Evolutionary conservation across 495 filamentous ascomycete species (phyloP).

Genomic region (Annulohypoxylon bovei): DNA sequence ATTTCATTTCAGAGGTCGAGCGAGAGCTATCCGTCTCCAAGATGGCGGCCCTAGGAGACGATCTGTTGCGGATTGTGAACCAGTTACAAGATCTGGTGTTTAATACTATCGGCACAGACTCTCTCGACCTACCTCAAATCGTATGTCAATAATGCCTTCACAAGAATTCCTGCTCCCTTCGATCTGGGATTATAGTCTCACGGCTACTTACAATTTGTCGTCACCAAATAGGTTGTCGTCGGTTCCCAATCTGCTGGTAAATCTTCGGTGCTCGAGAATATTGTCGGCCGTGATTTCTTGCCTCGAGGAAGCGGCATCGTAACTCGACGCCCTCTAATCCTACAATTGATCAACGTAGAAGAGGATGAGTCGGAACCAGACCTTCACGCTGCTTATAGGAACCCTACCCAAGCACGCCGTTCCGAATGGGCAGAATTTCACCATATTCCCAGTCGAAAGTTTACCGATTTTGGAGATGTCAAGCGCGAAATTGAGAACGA

Average conservation of each 20-base stretch:
- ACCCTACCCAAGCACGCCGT: slow-evolving; percentile 55
- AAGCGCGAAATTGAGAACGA: slow-evolving; percentile 98
- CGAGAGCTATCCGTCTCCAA: slow-evolving; percentile 28
- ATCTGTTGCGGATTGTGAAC: slow-evolving; percentile 91
- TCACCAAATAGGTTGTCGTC: slow-evolving; percentile 82
- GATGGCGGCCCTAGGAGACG: slow-evolving; percentile 82
- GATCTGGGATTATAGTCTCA: not conserved
- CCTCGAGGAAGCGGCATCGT: slow-evolving; percentile 97
- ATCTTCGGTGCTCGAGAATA: slow-evolving; percentile 99
- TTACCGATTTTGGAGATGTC: slow-evolving; percentile 90
- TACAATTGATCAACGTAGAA: slow-evolving; percentile 98
- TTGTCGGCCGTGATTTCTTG: slow-evolving; percentile 96
- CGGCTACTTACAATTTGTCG: slow-evolving; percentile 30
- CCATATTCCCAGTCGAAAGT: slow-evolving; percentile 87
- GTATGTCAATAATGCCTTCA: slow-evolving; percentile 64
- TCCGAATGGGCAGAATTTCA: slow-evolving; percentile 97
- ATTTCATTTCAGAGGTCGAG: slow-evolving; percentile 1
- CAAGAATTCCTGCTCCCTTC: not conserved
- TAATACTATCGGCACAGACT: slow-evolving; percentile 99
- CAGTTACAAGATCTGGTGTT: slow-evolving; percentile 98
- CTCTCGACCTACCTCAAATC: slow-evolving; percentile 96
- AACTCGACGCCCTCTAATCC: slow-evolving; percentile 89
- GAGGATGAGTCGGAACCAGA: slow-evolving; percentile 79
- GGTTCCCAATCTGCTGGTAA: slow-evolving; percentile 99
- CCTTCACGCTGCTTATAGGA: slow-evolving; percentile 62